These are phyloP conservation scores for Lecanicillium sp. DNA, from an alignment of 2,329 filamentous ascomycete species.

Conservation along the genomic window DNA sequence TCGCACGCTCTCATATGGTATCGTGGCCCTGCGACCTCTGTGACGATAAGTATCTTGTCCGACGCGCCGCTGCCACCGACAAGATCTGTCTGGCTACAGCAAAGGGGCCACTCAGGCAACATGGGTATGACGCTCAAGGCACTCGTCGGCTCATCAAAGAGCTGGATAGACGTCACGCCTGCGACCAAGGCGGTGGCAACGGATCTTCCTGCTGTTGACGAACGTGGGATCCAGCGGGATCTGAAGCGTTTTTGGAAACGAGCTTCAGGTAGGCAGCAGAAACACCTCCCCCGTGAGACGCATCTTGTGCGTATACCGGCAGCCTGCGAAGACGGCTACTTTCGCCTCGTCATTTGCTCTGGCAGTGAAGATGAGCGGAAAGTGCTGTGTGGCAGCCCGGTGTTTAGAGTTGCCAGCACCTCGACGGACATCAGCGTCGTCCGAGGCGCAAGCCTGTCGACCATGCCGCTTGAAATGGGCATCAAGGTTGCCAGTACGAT, in stretches of 20 bases:
- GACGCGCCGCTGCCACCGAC: slow-evolving; percentile 47
- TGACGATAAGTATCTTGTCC: slow-evolving; percentile 57
- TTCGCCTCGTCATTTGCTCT: slow-evolving; percentile 56
- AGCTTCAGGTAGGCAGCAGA: slow-evolving; percentile 33
- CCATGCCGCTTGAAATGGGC: slow-evolving; percentile 59
- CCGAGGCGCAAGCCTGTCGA: slow-evolving; percentile 56
- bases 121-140: slow-evolving; percentile 61
- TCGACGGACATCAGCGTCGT: slow-evolving; percentile 53
- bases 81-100: slow-evolving; percentile 60
- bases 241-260: slow-evolving; percentile 56
- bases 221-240: slow-evolving; percentile 61
- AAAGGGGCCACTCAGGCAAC: slow-evolving; percentile 60
- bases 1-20: slow-evolving; percentile 59
- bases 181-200: slow-evolving; percentile 33
- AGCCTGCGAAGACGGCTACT: slow-evolving; percentile 58
- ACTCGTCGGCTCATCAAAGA: slow-evolving; percentile 47
- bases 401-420: slow-evolving; percentile 62
- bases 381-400: slow-evolving; percentile 56
- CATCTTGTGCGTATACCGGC: slow-evolving; percentile 58
- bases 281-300: slow-evolving; percentile 53
- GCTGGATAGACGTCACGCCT: slow-evolving; percentile 64
- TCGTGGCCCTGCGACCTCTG: slow-evolving; percentile 54
- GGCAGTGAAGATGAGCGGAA: slow-evolving; percentile 31
- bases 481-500: slow-evolving; percentile 47
- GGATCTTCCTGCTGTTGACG: slow-evolving; percentile 48